Conservation (phyloP, 2,329 filamentous ascomycete genomes). For the Emericellopsis atlantica region DNA sequence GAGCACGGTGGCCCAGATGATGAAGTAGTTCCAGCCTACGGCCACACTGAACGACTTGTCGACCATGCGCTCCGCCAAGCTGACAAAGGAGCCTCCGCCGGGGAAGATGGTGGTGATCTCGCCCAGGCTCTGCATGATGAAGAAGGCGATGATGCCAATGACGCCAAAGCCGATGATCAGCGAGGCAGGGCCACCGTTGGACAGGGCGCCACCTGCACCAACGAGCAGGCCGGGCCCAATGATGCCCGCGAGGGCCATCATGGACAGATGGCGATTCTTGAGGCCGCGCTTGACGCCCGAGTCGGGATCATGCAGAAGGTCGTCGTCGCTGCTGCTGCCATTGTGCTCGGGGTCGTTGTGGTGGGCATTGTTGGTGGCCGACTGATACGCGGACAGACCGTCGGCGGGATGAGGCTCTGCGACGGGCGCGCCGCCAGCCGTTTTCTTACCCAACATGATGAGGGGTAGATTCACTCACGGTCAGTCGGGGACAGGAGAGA, state of each 20-base stretch:
- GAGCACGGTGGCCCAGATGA: slow-evolving; percentile 54
- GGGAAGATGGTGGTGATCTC: slow-evolving; percentile 65
- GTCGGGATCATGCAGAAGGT: slow-evolving; percentile 39
- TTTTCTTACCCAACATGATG: slow-evolving; percentile 4
- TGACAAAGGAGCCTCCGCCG: slow-evolving; percentile 58
- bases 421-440: neutral
- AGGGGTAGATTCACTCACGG: slow-evolving; percentile 11
- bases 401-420: neutral
- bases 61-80: slow-evolving; percentile 56
- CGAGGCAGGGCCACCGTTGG: slow-evolving; percentile 57
- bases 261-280: slow-evolving; percentile 54
- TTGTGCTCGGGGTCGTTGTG: slow-evolving; percentile 5
- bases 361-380: slow-evolving; percentile 4
- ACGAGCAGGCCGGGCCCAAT: slow-evolving; percentile 61
- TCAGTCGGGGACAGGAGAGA: neutral
- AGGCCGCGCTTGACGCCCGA: slow-evolving; percentile 57
- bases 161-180: slow-evolving; percentile 62
- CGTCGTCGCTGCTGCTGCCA: slow-evolving; percentile 16
- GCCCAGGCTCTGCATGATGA: slow-evolving; percentile 61
- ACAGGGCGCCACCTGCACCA: slow-evolving; percentile 56
- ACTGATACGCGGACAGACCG: neutral
- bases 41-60: slow-evolving; percentile 58
- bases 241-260: slow-evolving; percentile 52
- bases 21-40: slow-evolving; percentile 61
- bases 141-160: slow-evolving; percentile 54